Evolutionary conservation across 1,139 yeast species (phyloP), one percentile per base, ranked within the genome.

Genomic region (Taphrina wiesneri): DNA sequence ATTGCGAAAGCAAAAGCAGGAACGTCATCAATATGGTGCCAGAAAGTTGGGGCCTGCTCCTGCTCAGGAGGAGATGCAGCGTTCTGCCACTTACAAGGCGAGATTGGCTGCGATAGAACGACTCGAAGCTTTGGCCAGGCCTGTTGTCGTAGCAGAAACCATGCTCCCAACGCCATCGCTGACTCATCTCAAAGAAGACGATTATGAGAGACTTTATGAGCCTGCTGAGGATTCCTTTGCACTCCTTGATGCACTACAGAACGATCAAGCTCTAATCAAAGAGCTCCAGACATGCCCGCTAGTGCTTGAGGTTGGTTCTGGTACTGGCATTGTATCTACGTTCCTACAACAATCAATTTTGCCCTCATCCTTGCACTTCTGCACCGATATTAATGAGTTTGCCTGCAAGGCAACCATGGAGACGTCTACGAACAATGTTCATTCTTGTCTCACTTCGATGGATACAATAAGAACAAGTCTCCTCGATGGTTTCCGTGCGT

Each of bases 151-250:
- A 4, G 49, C 63, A 13, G 25, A 5, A n/a, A 39, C 39, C 15
- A 67, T 67, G 69, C 51, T 65, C 17, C 63, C 69, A 3, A 67
- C 69, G 19, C 69, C 69, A 5, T 23, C 49, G 25, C 61, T 67
- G 21, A 45, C 65, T 21, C 69, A 67, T 26, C 63, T 67, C 28
- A 36, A 15, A 7, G 67, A 67, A 46, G 53, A 51, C 30, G 57
- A 54, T 47, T 67, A 63, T 23, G 60, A 61, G 17, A 41, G 36
- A 11, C 56, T 67, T 21, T 67, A 67, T 52, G 69, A 67, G 63
- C 69, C 69, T 4, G 68, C 69, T 17, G 69, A 67, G 41, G 69
- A 67, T 54, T 67, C 69, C 17, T 67, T 67, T 46, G 61, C 64
- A 30, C 67, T 67, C 19, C 63, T 67, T 11, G 69, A 67, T 41